Percentiles rank a stretch among this genome's conserved stretches.
Evolutionary conservation across 257 asterid species (phyloP).

Genomic region (Eustoma russellianum): DNA sequence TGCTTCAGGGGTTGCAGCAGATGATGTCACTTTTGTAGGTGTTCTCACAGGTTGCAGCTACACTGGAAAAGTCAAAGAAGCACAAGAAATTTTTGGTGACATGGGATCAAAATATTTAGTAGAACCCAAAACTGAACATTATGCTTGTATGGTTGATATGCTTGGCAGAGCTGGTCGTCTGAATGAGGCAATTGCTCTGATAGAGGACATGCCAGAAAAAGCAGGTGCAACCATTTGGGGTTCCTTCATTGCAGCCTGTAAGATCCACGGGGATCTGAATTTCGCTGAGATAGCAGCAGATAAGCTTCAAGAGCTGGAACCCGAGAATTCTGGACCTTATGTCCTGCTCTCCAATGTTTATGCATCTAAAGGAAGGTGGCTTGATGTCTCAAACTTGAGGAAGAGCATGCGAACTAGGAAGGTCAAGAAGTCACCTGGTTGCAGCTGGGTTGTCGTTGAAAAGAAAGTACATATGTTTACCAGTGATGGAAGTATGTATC

Average conservation of each 20-base stretch:
- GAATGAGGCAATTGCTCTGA: slow-evolving; percentile 46
- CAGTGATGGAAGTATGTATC: slow-evolving; percentile 40
- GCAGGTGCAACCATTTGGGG: slow-evolving; percentile 76
- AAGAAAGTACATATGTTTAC: slow-evolving; percentile 63
- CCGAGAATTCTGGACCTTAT: slow-evolving; percentile 50
- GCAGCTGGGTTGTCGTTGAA: slow-evolving; percentile 79
- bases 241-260: slow-evolving; percentile 69
- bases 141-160: slow-evolving; percentile 73
- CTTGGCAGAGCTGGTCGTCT: slow-evolving; percentile 70
- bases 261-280: slow-evolving; percentile 47
- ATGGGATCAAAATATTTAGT: slow-evolving; percentile 46
- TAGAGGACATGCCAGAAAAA: slow-evolving; percentile 46
- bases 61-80: slow-evolving; percentile 61
- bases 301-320: slow-evolving; percentile 54
- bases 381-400: slow-evolving; percentile 50
- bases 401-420: slow-evolving; percentile 40
- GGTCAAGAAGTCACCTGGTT: slow-evolving; percentile 59
- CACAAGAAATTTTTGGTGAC: slow-evolving; percentile 44
- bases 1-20: slow-evolving; percentile 29
- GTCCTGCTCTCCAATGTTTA: slow-evolving; percentile 64
- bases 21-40: slow-evolving; percentile 49
- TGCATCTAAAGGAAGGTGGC: slow-evolving; percentile 60
- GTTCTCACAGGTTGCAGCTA: slow-evolving; percentile 78
- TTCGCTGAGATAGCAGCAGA: slow-evolving; percentile 65
- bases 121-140: slow-evolving; percentile 45